Conservation (phyloP, 2,329 filamentous ascomycete species). For the Westerdykella sp. region DNA sequence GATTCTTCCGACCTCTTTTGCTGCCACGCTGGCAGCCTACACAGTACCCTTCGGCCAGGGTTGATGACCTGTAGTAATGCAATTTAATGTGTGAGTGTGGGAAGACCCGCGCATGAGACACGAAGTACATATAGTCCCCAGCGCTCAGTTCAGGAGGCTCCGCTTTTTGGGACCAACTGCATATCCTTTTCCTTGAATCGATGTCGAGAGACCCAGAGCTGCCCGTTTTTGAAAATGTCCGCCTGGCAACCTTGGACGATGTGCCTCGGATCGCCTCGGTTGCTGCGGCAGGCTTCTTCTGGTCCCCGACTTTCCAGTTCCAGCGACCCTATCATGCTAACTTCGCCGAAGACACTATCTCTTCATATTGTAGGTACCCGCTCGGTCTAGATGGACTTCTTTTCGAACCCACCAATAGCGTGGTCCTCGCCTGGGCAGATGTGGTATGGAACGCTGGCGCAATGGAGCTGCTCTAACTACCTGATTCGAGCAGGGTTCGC, state of each 20-base stretch:
- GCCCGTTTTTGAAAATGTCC: conserved; percentile 15
- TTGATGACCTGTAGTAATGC: too few relatives aligned
- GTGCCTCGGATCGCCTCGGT: conserved; percentile 22
- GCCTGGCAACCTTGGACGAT: conserved; percentile 19
- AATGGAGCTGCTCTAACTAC: too few relatives aligned
- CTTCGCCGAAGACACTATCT: conserved; percentile 20
- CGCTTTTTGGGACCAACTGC: too few relatives aligned
- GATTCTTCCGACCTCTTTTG: neutral
- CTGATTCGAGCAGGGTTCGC: neutral
- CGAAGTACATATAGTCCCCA: too few relatives aligned
- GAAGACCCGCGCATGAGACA: too few relatives aligned
- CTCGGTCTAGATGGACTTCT: too few relatives aligned
- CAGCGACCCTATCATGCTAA: conserved; percentile 17
- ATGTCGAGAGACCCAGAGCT: conserved; percentile 8
- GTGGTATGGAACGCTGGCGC: too few relatives aligned
- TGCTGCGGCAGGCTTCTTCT: conserved; percentile 25
- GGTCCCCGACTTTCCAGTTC: conserved; percentile 25
- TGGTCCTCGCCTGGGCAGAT: too few relatives aligned
- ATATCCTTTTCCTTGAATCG: too few relatives aligned
- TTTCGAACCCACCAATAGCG: too few relatives aligned
- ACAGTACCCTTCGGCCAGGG: neutral
- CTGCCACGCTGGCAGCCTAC: neutral
- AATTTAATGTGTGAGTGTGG: too few relatives aligned
- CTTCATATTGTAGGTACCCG: conserved; percentile 4
- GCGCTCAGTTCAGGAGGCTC: too few relatives aligned